Base-by-base conservation (phyloP, 2,329 filamentous ascomycete species). In the Trichoderma sp. region DNA sequence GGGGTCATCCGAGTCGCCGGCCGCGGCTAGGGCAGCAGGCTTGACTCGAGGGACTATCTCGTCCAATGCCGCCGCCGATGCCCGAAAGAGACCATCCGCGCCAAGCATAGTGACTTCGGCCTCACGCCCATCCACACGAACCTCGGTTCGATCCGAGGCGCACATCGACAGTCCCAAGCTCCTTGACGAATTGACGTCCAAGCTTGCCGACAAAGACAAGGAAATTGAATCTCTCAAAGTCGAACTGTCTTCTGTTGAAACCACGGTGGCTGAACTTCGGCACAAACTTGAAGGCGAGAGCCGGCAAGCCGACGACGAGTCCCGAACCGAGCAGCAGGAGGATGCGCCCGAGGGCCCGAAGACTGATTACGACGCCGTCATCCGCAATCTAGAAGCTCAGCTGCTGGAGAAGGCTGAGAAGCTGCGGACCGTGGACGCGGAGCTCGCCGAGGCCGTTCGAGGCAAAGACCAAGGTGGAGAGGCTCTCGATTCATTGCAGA, bases 121-220 rank as follows among this genome's bases (percentile, higher is more conserved):
- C 19, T 63, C 63, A 24, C 65, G 65, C 1, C 65, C 76, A 28
- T 59, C 65, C 39, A 68, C 64, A 28, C 75, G 78, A 41, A 72
- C 79, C 4, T 67, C 78, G 3, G 64, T 78, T 60, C 81, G 83
- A 68, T 73, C 77, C 5, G 76, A 77, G 48, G 74, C 79, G 41
- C 78, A 80, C 24, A 73, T 78, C 17, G 78, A 80, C 12, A 69
- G 76, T 7, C 73, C 81, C 21, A 88, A 85, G 75, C 85, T 86
- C 70, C 77, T 85, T 3, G 86, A 88, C 57, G 82, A 85, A 52
- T 78, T 89, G 50, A 88, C 86, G 77, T 74, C 79, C 7, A 87
- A 88, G 75, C 78, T 89, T 24, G 78, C 80, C 5, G 80, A 84
- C 39, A 86, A 84, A 67, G 85, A 88, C 71, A 74, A 80, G 7